Conservation (phyloP, 75 land plant genomes). For the Selaginella tamariscina region DNA sequence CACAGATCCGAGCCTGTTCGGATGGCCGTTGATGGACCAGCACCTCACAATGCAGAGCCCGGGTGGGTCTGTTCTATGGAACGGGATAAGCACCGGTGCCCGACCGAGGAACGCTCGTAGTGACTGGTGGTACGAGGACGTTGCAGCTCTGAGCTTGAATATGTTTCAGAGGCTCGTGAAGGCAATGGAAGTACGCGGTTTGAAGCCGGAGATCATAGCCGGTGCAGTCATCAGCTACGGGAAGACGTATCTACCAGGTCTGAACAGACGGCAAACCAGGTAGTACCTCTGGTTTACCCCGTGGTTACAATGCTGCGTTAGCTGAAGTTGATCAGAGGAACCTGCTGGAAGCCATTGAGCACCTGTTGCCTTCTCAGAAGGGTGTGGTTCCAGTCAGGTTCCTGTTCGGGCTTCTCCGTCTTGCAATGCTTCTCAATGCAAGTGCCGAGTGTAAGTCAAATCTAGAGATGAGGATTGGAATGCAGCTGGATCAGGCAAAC, state of each 20-base stretch:
- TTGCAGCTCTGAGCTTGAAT: conserved; percentile 41
- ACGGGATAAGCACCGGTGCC: conserved; percentile 86
- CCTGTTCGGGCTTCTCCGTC: conserved; percentile 60
- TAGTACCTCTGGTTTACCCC: no score
- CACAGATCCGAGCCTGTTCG: conserved; percentile 61
- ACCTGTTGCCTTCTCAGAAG: conserved; percentile 50
- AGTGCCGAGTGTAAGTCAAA: conserved; percentile 46
- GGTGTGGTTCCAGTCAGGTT: conserved; percentile 51
- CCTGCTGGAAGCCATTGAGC: conserved; percentile 68
- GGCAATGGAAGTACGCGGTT: conserved; percentile 50
- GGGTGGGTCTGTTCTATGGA: conserved; percentile 84
- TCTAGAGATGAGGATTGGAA: conserved; percentile 65
- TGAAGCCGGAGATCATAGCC: conserved; percentile 49
- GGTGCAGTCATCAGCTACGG: conserved; percentile 62
- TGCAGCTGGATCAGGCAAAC: conserved; percentile 70
- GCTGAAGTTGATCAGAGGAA: conserved; percentile 61
- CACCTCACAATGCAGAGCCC: conserved; percentile 66
- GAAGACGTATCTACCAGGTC: conserved; percentile 59
- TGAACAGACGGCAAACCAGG: conserved; percentile 47
- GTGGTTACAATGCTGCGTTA: conserved; percentile 18
- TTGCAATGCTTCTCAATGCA: conserved; percentile 51
- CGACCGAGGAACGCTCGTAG: conserved; percentile 42
- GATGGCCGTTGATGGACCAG: conserved; percentile 62
- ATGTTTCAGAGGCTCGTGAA: conserved; percentile 53
- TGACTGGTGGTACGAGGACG: conserved; percentile 95